Evolutionary conservation across 768 basidiomycete genomes (phyloP), one percentile per base, ranked within the genome.

Genomic region (Rhizopogon vesiculosus): DNA sequence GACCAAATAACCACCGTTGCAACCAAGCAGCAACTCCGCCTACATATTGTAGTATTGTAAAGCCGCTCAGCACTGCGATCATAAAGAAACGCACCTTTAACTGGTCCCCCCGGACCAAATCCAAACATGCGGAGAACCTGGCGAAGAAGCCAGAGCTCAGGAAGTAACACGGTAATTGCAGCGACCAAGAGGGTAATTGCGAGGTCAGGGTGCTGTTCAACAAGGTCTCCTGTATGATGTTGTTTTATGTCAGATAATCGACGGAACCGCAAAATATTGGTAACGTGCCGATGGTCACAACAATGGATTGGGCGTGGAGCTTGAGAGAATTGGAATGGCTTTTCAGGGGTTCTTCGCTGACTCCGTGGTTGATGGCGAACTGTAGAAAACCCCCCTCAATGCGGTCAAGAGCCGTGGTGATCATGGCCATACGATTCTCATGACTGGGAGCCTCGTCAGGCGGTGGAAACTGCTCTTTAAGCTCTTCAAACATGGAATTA

Each of bases 201-300:
- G 1, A 75, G 56, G 16, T 50, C 43, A 10, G 75, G 73, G 45
- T 76, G 74, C 31, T 71, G 65, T 53, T 76, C 74, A 3, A 60
- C 62, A 6, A 76, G 52, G 41, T 75, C 71, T 13, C 72, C 74
- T 75, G 31, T 22, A 29, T 51, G 31, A 19, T 33, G 10, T 22
- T 22, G n/a, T 4, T 33, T 35, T 31, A 8, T 22, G 13, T n/a
- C 16, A 28, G 13, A 3, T 6, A 16, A 18, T 40, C n/a, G 22
- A 40, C 7, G 29, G 18, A 25, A 54, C 3, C 6, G 16, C 12
- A 10, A 18, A n/a, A 10, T 29, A 9, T 12, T 42, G 19, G n/a
- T 6, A 35, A 43, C 25, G 19, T 45, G 7, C 72, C 70, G 31
- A 65, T 61, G 1, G 68, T 29, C 7, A 71, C 64, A 7, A 69